Base-by-base conservation (phyloP, 441 rosid genomes). In the Omphalea diandra region DNA sequence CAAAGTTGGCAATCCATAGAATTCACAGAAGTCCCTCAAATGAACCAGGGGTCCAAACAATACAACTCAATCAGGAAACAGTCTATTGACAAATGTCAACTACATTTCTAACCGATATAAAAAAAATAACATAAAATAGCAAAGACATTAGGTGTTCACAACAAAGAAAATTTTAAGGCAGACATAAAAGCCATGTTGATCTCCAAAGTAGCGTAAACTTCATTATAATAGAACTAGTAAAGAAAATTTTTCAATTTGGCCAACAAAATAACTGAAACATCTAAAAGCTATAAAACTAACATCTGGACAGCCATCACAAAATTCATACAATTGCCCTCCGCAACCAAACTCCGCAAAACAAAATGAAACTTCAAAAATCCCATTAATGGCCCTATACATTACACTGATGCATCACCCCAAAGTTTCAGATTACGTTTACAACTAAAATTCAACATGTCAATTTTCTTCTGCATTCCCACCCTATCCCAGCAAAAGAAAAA, bases 401-500 rank as follows among this genome's bases (percentile, higher is more conserved):
- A 49, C 24, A 65, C 20, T 31, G 29, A 36, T 65, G 41, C 47
- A 65, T 49, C 69, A 47, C 17, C 47, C 56, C 31, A 65, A 49
- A 46, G 5, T 9, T 70, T 70, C 61, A 70, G n/a, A 22, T 59
- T 1, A 57, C 1, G 56, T 22, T 55, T 29, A 26, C 43, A 70
- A 50, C 67, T 26, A 17, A n/a, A 47, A 46, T 52, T 62, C 54
- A 53, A 32, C 53, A 52, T 27, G 35, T 24, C 50, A 7, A 54
- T 26, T 29, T n/a, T n/a, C 67, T 53, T 53, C 18, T 6, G 7
- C 53, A 52, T 26, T 35, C 40, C 52, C 29, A 41, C 64, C 63
- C 44, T 61, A 56, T 43, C 43, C 55, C 56, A 27, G 46, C 71
- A 43, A 68, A 63, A 18, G 32, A 47, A 49, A 56, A 67, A 49